Conservation (phyloP, 2,329 filamentous ascomycete species). For the Westerdykella sp. region DNA sequence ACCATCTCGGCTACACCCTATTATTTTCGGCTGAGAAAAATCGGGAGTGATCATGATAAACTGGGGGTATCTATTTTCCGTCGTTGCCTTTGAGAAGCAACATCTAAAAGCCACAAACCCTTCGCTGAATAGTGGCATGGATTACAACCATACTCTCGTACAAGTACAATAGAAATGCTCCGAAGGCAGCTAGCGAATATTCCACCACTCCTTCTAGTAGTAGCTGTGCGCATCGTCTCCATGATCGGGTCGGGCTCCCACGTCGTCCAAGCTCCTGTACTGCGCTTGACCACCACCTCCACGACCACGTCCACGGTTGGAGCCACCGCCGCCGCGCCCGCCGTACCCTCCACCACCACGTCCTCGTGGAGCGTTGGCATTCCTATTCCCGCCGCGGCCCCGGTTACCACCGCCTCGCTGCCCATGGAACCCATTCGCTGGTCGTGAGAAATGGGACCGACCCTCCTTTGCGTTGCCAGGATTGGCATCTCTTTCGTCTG, state of each 20-base stretch:
- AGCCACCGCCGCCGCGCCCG: conserved; percentile 32
- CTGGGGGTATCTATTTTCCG: no score
- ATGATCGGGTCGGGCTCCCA: conserved; percentile 21
- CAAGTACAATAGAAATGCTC: no score
- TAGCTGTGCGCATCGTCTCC: conserved; percentile 28
- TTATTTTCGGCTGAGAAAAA: no score
- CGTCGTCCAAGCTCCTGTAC: conserved; percentile 43
- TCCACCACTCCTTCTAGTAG: conserved; percentile 14
- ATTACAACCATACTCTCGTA: no score
- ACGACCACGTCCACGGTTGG: conserved; percentile 24
- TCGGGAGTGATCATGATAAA: no score
- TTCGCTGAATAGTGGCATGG: no score
- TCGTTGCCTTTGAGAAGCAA: no score
- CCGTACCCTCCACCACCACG: conserved; percentile 39
- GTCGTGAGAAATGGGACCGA: conserved; percentile 21
- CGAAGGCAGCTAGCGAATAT: no score
- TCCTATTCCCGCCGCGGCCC: conserved; percentile 26
- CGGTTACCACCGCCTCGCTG: conserved; percentile 28
- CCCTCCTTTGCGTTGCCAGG: conserved; percentile 20
- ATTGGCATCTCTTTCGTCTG: conserved; percentile 20
- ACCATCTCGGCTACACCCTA: no score
- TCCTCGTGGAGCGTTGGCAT: conserved; percentile 32
- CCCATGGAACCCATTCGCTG: conserved; percentile 18
- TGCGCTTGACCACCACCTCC: conserved; percentile 26
- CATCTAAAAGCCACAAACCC: no score